Base-by-base conservation (phyloP, 2,329 filamentous ascomycete genomes). In the Magnaporthales sp. region DNA sequence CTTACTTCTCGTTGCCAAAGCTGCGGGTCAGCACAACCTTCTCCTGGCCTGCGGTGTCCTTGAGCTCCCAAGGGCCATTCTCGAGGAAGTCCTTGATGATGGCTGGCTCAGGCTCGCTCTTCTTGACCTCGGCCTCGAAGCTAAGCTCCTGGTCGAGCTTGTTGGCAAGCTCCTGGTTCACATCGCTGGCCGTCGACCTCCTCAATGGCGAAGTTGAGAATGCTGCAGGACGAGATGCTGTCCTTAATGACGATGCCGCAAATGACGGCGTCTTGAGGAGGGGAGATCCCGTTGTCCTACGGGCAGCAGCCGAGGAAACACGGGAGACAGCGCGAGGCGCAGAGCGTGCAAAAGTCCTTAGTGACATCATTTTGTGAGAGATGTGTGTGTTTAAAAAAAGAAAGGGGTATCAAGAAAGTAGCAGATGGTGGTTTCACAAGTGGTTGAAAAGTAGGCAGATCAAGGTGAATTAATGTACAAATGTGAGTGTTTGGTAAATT, bases 61-160 rank as follows among this genome's bases (percentile, higher is more conserved):
- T 83, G 69, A 95, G 84, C 84, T 94, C 84, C 79, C 93, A 99
- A 56, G 89, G 86, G 75, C 89, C 89, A 80, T 92, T 94, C 75
- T 94, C 88, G 63, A 97, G 80, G 79, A 96, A 97, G 77, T 95
- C 91, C 80, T 92, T 89, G 77, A 97, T 86, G 77, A 89, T 91
- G 70, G 88, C 84, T 56, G 92, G 90, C 71, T 91, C 80, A 70
- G 91, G 86, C 74, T 91, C 87, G 69, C 86, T 83, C 71, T 89
- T 84, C 79, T 90, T 89, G 79, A 93, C 89, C 75, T 93, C 89
- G 74, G 88, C 86, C 84, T 98, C 95, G 75, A 96, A 88, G 77
- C 88, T 81, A 71, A 96, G 83, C 82, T 97, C 93, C 75, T 87
- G 89, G 71, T 91, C 87, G 64, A 99, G 86, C 86, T 98, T 98